These are phyloP conservation scores for Cercophora scortea DNA, from an alignment of 495 filamentous ascomycete species.

Conservation along the genomic window DNA sequence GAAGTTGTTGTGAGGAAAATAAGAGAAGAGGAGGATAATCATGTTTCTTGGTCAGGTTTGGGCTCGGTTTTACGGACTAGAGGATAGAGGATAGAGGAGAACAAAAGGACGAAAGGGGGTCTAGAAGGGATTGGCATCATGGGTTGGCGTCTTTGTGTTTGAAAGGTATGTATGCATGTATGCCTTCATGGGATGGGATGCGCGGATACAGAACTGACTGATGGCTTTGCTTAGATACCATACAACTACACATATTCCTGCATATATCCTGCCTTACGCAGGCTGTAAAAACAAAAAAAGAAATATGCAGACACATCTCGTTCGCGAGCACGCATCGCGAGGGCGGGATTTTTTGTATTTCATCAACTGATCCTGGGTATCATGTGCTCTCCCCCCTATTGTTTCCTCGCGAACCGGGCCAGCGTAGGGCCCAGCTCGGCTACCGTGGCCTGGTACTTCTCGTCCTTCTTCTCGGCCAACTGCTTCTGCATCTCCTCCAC, in stretches of 20 bases:
- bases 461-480: constrained; percentile 29
- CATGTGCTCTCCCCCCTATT: constrained; percentile 23
- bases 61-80: neutral
- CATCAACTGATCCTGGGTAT: constrained; percentile 15
- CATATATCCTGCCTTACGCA: neutral
- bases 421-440: constrained; percentile 39
- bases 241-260: neutral
- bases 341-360: neutral
- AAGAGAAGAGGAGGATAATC: neutral
- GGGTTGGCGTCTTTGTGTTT: no score
- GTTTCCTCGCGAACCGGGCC: constrained; percentile 39
- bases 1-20: constrained; percentile 62
- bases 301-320: neutral
- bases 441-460: constrained; percentile 34
- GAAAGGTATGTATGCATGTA: no score
- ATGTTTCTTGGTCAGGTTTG: neutral
- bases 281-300: neutral
- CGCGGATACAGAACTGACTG: neutral
- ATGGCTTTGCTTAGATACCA: neutral
- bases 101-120: no score
- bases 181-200: no score
- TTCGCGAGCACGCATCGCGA: no score
- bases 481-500: constrained; percentile 42
- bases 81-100: neutral
- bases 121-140: no score